Evolutionary conservation across 192 early-diverging fungal species (phyloP).

Genomic region (Umbelopsis ramanniana): DNA sequence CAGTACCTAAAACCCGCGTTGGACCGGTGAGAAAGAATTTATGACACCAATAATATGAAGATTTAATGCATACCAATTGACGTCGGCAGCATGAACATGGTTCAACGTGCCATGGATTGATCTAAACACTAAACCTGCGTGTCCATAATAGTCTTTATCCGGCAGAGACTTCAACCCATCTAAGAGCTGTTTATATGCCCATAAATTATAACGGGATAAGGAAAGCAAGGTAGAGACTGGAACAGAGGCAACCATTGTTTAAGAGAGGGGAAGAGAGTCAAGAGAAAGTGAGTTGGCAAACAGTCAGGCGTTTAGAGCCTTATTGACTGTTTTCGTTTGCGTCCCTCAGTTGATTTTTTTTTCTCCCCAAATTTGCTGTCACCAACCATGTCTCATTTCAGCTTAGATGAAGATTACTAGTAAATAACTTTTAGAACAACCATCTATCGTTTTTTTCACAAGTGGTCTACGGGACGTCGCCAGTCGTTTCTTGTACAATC

Average conservation of each 20-base stretch:
- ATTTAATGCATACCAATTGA: not conserved
- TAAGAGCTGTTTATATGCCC: not conserved
- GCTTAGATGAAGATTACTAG: too few relatives aligned
- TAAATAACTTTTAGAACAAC: too few relatives aligned
- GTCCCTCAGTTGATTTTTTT: too few relatives aligned
- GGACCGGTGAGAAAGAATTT: too few relatives aligned
- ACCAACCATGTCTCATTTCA: too few relatives aligned
- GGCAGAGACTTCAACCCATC: not conserved
- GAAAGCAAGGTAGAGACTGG: not conserved
- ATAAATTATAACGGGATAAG: not conserved
- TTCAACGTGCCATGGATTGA: slow-evolving; percentile 5
- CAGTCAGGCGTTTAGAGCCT: not conserved
- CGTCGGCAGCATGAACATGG: not conserved
- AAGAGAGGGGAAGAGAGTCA: not conserved
- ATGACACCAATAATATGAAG: not conserved
- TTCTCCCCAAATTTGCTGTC: too few relatives aligned
- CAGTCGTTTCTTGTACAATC: too few relatives aligned
- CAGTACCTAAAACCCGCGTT: not conserved
- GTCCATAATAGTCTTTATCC: slow-evolving; percentile 2
- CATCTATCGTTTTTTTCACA: too few relatives aligned
- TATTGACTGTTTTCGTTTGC: too few relatives aligned
- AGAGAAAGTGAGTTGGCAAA: not conserved
- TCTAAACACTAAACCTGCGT: slow-evolving; percentile 9
- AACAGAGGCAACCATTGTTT: not conserved
- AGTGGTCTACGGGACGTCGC: too few relatives aligned